phyloP scores from a whole-genome alignment of 176 grass and related monocot species.

The Oryza punctata region DNA sequence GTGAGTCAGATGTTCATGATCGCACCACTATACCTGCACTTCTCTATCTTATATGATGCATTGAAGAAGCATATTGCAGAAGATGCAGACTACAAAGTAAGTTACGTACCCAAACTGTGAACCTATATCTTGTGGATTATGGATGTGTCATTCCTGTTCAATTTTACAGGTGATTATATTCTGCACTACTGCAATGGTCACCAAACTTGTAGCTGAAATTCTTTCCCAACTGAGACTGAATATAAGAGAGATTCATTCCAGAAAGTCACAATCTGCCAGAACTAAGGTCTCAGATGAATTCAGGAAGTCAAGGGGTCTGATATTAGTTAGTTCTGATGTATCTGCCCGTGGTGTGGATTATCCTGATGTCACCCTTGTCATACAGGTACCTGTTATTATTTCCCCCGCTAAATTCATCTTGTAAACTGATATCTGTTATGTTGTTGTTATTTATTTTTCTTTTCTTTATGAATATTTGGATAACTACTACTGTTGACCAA shows the following conservation, averaged over 20 bases:
- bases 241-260: conserved; percentile 92
- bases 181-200: conserved; percentile 96
- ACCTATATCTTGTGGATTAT: conserved; percentile 13
- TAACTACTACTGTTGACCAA: not conserved
- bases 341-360: conserved; percentile 96
- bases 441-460: not conserved
- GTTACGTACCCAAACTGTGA: conserved; percentile 27
- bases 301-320: conserved; percentile 76
- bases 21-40: conserved; percentile 63
- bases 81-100: conserved; percentile 87
- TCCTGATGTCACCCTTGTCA: conserved; percentile 87
- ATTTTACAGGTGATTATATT: conserved; percentile 88
- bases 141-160: conserved; percentile 10
- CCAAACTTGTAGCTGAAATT: conserved; percentile 76
- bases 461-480: not conserved
- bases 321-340: conserved; percentile 96
- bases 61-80: conserved; percentile 70
- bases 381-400: conserved; percentile 54
- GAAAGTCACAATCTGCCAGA: conserved; percentile 76
- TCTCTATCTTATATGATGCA: conserved; percentile 65
- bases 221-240: conserved; percentile 74
- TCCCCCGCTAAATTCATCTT: not conserved
- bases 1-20: conserved; percentile 79
- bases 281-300: conserved; percentile 97
- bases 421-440: conserved; percentile 4